A percentile compares a stretch with the other conserved stretches of the same genome.
phyloP scores from a whole-genome alignment of 139 green algal genomes.

The Gonium pectorale region DNA sequence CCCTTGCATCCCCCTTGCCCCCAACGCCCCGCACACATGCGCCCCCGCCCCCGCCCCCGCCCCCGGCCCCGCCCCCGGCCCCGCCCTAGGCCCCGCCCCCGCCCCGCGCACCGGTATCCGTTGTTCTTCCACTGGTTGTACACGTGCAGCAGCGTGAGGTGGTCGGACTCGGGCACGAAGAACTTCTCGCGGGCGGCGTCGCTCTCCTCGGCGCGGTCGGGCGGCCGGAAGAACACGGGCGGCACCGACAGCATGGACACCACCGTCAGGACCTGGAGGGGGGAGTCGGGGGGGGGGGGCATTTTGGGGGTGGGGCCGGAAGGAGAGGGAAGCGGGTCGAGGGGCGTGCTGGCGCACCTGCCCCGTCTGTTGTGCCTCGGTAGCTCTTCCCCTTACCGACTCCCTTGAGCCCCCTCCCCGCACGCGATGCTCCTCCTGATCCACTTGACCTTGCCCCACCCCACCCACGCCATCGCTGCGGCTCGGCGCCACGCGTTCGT shows the following conservation, averaged over 20 bases:
- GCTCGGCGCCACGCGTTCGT: too few species aligned
- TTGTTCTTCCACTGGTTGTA: constrained; percentile 99
- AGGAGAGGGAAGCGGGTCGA: too few species aligned
- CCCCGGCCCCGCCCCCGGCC: not conserved
- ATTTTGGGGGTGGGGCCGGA: too few species aligned
- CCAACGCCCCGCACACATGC: not conserved
- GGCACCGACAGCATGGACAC: constrained; percentile 95
- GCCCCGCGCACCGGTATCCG: constrained; percentile 59
- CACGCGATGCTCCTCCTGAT: too few species aligned
- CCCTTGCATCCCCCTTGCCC: not conserved
- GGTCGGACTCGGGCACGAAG: constrained; percentile 98
- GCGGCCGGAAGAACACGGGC: constrained; percentile 91
- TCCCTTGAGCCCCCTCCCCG: too few species aligned
- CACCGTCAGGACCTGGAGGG: constrained; percentile 91
- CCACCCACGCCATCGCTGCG: too few species aligned
- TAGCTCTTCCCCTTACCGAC: too few species aligned
- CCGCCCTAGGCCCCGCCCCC: not conserved
- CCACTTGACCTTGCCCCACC: too few species aligned
- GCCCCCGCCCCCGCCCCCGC: not conserved
- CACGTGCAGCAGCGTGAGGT: constrained; percentile 98
- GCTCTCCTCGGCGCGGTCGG: constrained; percentile 90
- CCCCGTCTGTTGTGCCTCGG: too few species aligned
- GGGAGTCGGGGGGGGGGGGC: constrained; percentile 47
- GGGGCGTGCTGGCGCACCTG: too few species aligned
- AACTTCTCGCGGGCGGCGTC: constrained; percentile 99